A percentile compares a stretch with the other conserved stretches of the same genome.
phyloP scores from a whole-genome alignment of 192 early-diverging fungal genomes.

The Podila horticola region DNA sequence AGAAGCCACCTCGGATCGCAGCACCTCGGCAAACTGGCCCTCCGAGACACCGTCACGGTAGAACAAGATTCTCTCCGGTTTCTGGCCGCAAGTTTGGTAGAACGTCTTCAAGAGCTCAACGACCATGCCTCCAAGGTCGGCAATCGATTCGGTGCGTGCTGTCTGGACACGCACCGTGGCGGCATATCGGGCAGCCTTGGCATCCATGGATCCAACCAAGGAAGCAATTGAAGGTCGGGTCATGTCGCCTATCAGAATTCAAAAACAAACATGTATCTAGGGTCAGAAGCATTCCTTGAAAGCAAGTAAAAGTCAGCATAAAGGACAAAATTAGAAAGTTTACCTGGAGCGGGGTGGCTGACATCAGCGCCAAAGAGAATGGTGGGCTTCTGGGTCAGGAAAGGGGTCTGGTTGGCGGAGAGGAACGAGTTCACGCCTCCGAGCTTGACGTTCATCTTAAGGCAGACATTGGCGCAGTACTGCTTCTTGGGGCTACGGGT shows the following conservation, averaged over 20 bases:
- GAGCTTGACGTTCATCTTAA: slow-evolving; percentile 96
- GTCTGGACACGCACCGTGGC: slow-evolving; percentile 74
- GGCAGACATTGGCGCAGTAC: slow-evolving; percentile 95
- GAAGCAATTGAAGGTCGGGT: slow-evolving; percentile 81
- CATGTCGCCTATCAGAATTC: slow-evolving; percentile 53
- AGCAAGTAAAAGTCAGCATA: slow-evolving; percentile 1
- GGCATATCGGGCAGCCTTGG: slow-evolving; percentile 68
- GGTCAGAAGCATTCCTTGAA: background rate
- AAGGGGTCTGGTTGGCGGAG: slow-evolving; percentile 66
- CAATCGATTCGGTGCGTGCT: slow-evolving; percentile 77
- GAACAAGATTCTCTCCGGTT: slow-evolving; percentile 83
- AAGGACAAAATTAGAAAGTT: slow-evolving; percentile 18
- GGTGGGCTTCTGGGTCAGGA: slow-evolving; percentile 78
- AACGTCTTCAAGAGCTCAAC: slow-evolving; percentile 75
- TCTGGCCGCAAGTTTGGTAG: slow-evolving; percentile 70
- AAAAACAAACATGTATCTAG: background rate
- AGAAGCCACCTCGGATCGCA: slow-evolving; percentile 78
- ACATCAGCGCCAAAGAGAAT: slow-evolving; percentile 94
- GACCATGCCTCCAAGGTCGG: slow-evolving; percentile 71
- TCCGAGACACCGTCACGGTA: slow-evolving; percentile 95
- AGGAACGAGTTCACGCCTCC: slow-evolving; percentile 89
- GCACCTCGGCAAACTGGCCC: slow-evolving; percentile 81
- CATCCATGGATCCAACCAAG: slow-evolving; percentile 76
- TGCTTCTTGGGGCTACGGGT: slow-evolving; percentile 80
- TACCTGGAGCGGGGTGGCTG: slow-evolving; percentile 84